phyloP scores from a whole-genome alignment of 2,329 filamentous ascomycete species.

The Exophiala lecanii-corni region DNA sequence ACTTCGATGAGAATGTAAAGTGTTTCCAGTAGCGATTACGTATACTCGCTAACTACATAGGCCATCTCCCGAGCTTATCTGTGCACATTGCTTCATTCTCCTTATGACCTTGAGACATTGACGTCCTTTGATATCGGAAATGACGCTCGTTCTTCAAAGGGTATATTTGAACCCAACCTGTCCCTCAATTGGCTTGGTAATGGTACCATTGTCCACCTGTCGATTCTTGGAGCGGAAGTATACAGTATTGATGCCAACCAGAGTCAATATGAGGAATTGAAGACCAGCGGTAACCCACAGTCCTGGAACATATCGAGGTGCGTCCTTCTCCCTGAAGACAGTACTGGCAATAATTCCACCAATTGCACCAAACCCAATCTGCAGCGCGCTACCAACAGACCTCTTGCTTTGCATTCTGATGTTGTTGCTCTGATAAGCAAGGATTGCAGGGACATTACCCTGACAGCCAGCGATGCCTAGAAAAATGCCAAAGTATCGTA shows the following conservation, averaged over 20 bases:
- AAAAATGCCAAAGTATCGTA: slow-evolving; percentile 31
- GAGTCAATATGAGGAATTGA: slow-evolving; percentile 32
- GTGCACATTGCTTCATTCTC: no score
- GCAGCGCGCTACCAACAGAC: slow-evolving; percentile 32
- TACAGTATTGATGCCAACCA: slow-evolving; percentile 29
- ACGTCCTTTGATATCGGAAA: no score
- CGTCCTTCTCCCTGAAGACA: slow-evolving; percentile 25
- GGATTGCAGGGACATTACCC: slow-evolving; percentile 29
- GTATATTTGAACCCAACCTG: slow-evolving; percentile 2
- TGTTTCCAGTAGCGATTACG: no score
- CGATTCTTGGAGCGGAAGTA: slow-evolving; percentile 1
- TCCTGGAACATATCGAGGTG: slow-evolving; percentile 24
- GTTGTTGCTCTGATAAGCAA: slow-evolving; percentile 33
- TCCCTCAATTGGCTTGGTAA: neutral
- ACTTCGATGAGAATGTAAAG: no score
- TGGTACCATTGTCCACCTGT: neutral
- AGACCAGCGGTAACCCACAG: slow-evolving; percentile 29
- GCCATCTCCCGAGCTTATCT: no score
- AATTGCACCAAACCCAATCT: slow-evolving; percentile 36
- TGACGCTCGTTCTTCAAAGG: no score
- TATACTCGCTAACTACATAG: no score
- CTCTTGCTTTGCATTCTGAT: slow-evolving; percentile 30
- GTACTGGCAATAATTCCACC: slow-evolving; percentile 26
- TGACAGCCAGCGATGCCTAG: slow-evolving; percentile 29
- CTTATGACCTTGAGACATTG: no score